Evolutionary conservation across 257 asterid species (phyloP).

Genomic region (Catharanthus roseus): DNA sequence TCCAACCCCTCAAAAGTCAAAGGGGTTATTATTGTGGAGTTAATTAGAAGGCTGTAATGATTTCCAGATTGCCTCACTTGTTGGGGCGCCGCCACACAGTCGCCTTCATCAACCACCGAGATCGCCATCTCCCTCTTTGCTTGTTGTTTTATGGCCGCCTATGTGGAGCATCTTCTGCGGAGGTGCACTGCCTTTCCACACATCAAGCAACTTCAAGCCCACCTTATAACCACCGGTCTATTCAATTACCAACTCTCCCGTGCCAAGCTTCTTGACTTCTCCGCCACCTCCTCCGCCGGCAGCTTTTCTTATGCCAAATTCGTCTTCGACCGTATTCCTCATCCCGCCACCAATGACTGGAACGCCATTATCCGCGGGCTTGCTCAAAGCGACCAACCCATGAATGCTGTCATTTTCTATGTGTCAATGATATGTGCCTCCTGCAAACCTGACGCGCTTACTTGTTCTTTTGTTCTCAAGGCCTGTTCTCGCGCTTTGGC

Average conservation of each 20-base stretch:
- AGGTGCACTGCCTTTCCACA: slow-evolving; percentile 48
- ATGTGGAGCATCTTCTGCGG: slow-evolving; percentile 43
- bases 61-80: background rate
- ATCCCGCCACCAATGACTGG: slow-evolving; percentile 76
- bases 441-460: slow-evolving; percentile 77
- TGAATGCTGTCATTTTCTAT: slow-evolving; percentile 47
- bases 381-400: slow-evolving; percentile 67
- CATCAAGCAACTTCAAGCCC: slow-evolving; percentile 67
- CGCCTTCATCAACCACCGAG: background rate
- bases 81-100: background rate
- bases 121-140: no score
- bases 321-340: slow-evolving; percentile 46
- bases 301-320: slow-evolving; percentile 53
- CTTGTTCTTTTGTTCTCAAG: slow-evolving; percentile 86
- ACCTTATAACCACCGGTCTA: slow-evolving; percentile 60
- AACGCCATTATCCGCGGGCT: slow-evolving; percentile 93
- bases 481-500: slow-evolving; percentile 87
- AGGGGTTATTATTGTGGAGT: no score
- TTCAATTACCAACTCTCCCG: slow-evolving; percentile 49
- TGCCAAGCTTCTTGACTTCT: slow-evolving; percentile 62
- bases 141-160: slow-evolving; percentile 57
- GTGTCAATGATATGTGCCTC: slow-evolving; percentile 60
- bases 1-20: no score
- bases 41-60: background rate
- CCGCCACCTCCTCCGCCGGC: slow-evolving; percentile 48